Percentiles rank a stretch among this genome's conserved stretches.
phyloP scores from a whole-genome alignment of 108 stramenopile species.

The Cyclotella sp. region DNA sequence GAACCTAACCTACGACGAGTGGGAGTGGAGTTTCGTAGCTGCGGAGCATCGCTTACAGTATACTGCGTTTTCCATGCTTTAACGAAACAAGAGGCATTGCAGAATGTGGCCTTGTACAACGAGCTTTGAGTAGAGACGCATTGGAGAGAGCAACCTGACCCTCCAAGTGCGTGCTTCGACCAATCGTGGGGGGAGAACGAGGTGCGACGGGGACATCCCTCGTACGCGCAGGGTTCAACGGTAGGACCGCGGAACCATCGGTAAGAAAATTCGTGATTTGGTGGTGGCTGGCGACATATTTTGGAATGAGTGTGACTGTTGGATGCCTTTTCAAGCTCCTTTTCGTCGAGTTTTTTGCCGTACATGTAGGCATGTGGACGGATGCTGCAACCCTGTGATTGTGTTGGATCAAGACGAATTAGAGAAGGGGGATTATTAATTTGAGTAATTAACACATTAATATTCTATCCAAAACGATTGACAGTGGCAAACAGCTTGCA shows the following conservation, averaged over 20 bases:
- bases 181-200: slow-evolving; percentile 92
- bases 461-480: too few species aligned
- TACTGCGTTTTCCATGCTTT: slow-evolving; percentile 92
- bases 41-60: slow-evolving; percentile 65
- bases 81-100: slow-evolving; percentile 87
- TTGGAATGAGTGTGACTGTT: slow-evolving; percentile 65
- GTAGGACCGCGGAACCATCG: slow-evolving; percentile 86
- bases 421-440: background rate
- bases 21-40: slow-evolving; percentile 36
- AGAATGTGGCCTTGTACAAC: slow-evolving; percentile 84
- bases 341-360: slow-evolving; percentile 88
- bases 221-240: slow-evolving; percentile 81
- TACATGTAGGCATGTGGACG: slow-evolving; percentile 93
- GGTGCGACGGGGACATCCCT: slow-evolving; percentile 82
- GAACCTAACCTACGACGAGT: slow-evolving; percentile 27
- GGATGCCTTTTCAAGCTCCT: slow-evolving; percentile 59
- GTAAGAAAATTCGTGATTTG: slow-evolving; percentile 84
- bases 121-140: slow-evolving; percentile 85
- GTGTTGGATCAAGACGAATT: background rate
- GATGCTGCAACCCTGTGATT: slow-evolving; percentile 74
- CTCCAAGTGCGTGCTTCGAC: slow-evolving; percentile 85
- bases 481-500: too few species aligned
- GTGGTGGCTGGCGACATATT: slow-evolving; percentile 82
- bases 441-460: too few species aligned
- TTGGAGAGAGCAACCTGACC: slow-evolving; percentile 78